These are phyloP conservation scores for Calonectria henricotiae DNA, from an alignment of 2,329 filamentous ascomycete species.

Conservation along the genomic window DNA sequence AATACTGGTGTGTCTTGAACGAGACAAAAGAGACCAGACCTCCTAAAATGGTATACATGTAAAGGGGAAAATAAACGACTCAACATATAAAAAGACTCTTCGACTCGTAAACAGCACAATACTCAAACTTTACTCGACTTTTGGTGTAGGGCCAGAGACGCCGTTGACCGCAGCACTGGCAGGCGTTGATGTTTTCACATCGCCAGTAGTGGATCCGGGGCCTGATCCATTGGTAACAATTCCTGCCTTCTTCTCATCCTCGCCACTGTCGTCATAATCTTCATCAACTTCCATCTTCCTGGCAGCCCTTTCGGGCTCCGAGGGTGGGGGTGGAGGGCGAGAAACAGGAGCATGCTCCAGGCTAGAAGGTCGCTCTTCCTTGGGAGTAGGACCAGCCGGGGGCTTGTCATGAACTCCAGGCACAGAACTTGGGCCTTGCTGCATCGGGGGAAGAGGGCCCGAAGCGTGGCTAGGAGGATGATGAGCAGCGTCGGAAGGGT, in stretches of 20 bases:
- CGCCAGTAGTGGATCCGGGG: conserved; percentile 66
- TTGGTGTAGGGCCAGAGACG: conserved; percentile 59
- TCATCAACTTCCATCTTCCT: conserved; percentile 98
- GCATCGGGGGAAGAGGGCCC: conserved; percentile 74
- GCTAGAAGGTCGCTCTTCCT: conserved; percentile 73
- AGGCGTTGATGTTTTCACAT: conserved; percentile 68
- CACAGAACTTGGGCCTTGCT: conserved; percentile 72
- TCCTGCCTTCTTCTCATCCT: conserved; percentile 81
- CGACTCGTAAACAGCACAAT: conserved; percentile 47
- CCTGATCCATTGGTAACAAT: conserved; percentile 63
- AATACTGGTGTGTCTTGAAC: conserved; percentile 43
- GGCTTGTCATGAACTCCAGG: conserved; percentile 69
- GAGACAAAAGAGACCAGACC: conserved; percentile 46
- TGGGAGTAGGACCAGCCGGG: conserved; percentile 58
- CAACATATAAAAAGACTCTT: conserved; percentile 48
- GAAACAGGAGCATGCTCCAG: conserved; percentile 59
- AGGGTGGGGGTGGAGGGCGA: conserved; percentile 65
- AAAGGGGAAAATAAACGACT: conserved; percentile 40
- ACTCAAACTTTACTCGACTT: conserved; percentile 61
- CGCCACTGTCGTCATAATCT: conserved; percentile 95
- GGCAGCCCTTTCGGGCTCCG: conserved; percentile 86
- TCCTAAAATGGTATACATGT: conserved; percentile 46
- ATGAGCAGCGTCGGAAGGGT: conserved; percentile 93
- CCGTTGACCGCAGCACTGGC: conserved; percentile 67
- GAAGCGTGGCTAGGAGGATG: conserved; percentile 75